Evolutionary conservation across 192 early-diverging fungal species (phyloP), one percentile per base, ranked within the genome.

Genomic region (Rhizophagus clarus): DNA sequence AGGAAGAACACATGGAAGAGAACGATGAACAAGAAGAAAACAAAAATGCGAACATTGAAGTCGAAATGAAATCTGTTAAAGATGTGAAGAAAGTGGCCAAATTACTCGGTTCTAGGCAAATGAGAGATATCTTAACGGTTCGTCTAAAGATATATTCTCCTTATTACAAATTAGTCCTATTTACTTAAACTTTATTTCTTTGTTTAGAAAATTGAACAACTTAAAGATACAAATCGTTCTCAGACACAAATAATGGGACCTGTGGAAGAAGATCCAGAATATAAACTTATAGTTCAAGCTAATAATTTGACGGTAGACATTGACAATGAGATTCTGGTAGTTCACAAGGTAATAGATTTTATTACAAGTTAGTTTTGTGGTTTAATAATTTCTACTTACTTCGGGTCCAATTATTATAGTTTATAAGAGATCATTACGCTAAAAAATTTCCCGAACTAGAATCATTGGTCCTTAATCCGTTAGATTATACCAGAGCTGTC

Each of bases 401-500:
- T 34, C 64, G 26, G 3, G 28, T 22, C n/a, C 81, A 17, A 62
- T 22, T 64, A 32, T 61, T 11, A 63, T 22, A 95, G 93, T 96
- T 91, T 82, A 92, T 97, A 68, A 73, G 91, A n/a, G 97, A 99
- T 83, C 94, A 95, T 73, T 99, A 97, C 84, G 92, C 91, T 37
- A 81, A 88, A 62, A 90, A 92, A 42, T 98, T 99, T 79, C 96
- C 97, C 0, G 98, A 98, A 82, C 88, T 99, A 8, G 96, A 97
- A 84, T 89, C 91, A 17, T 86, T 99, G n/a, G 91, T 99, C 10
- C 91, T 88, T 3, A 94, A 94, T 74, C 92, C 98, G 1, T 81
- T 95, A 9, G 96, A 97, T 76, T 99, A 97, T 87, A 93, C 95
- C 24, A 87, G 93, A 11, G 91, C 95, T 0, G 95, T 98, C 14